Evolutionary conservation across 495 filamentous ascomycete genomes (phyloP), one percentile per base, ranked within the genome.

Genomic region (Penicillium egyptiacum): DNA sequence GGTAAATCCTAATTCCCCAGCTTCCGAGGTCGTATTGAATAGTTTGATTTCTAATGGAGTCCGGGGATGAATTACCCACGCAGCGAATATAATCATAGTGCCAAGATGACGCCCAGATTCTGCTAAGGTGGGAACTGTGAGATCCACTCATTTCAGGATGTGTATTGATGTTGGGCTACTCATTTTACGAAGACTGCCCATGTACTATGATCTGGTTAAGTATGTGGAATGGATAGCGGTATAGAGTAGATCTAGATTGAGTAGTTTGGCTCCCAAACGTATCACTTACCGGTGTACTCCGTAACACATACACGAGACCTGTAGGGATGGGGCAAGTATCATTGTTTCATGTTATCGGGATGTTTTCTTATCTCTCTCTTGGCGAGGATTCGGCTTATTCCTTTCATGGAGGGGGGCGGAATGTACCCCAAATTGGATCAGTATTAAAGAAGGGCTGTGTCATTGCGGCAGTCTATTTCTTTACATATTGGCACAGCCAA

Each of bases 111-210:
- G 52, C 52, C 42, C 20, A 46, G 42, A 28, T 46, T 55, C 20
- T 45, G 55, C 55, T 46, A 55, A 55, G 46, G 20, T 58, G 9
- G 40, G 10, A 49, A 53, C 50, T 59, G 48, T 58, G 55, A 51
- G 60, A 62, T 58, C 48, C 51, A 55, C 58, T 56, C 26, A 47
- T 47, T 37, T 9, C 19, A 14, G 37, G 5, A 48, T 14, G 45
- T 11, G 26, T 33, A 14, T 31, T 12, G 2, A 14, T 17, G 20
- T 30, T 23, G 20, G 41, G 41, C 11, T 22, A 22, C 20, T 43
- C n/a, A 23, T 23, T 22, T 43, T 43, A 10, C 0, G 3, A 14
- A 22, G 20, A 43, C 7, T 22, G 20, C 25, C 9, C 16, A 28
- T 47, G 14, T 8, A n/a, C 11, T 11, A 4, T 28, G 3, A 39